Percentiles rank a stretch among this genome's conserved stretches.
Evolutionary conservation across 1,139 yeast species (phyloP).

Genomic region (Starmera stellimalicola): DNA sequence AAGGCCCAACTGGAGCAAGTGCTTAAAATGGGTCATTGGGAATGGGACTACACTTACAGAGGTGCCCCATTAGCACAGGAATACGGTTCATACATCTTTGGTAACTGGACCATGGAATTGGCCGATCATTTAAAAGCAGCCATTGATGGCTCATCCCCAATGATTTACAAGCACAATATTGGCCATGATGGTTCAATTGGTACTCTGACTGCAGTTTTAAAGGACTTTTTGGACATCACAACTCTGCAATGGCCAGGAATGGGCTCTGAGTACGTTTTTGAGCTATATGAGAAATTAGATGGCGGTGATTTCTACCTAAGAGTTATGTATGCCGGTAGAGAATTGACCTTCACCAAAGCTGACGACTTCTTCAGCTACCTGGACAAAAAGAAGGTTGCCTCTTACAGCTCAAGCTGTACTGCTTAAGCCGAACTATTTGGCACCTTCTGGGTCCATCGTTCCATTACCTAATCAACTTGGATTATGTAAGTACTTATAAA

Average conservation of each 20-base stretch:
- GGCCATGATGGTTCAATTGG: slow-evolving; percentile 34
- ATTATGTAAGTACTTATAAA: too few species aligned
- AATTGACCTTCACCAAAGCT: slow-evolving; percentile 11
- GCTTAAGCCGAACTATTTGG: neutral
- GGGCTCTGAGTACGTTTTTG: slow-evolving; percentile 31
- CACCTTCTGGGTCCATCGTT: too few species aligned
- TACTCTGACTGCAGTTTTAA: slow-evolving; percentile 26
- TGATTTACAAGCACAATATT: slow-evolving; percentile 27
- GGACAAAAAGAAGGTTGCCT: slow-evolving; percentile 6
- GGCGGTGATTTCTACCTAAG: slow-evolving; percentile 21
- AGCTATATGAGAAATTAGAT: slow-evolving; percentile 21
- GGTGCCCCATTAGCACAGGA: slow-evolving; percentile 23
- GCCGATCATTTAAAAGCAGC: slow-evolving; percentile 20
- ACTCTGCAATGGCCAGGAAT: slow-evolving; percentile 34
- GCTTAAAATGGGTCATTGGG: slow-evolving; percentile 30
- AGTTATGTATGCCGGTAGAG: slow-evolving; percentile 25
- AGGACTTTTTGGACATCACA: slow-evolving; percentile 17
- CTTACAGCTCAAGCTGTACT: neutral
- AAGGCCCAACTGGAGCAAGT: slow-evolving; percentile 25
- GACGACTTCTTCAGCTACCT: slow-evolving; percentile 14
- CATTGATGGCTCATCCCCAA: slow-evolving; percentile 16
- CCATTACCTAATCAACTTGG: too few species aligned
- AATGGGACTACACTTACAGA: slow-evolving; percentile 27
- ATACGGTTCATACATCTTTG: slow-evolving; percentile 23
- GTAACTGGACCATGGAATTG: slow-evolving; percentile 27